Percentiles rank a stretch among this genome's conserved stretches.
Conservation (phyloP, 192 early-diverging fungal species). For the Linnemannia elongata region DNA sequence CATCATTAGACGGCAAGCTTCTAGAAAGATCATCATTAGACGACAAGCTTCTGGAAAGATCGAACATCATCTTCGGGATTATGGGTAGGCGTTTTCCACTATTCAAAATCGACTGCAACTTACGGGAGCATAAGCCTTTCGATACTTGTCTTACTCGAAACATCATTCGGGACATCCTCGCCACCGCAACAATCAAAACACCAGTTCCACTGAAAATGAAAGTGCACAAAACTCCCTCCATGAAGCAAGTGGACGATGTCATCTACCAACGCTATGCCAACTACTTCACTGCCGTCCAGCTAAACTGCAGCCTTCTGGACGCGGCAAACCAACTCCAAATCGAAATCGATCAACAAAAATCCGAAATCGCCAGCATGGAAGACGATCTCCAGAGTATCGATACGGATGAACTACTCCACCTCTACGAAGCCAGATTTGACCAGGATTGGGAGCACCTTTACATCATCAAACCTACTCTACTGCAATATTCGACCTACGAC, state of each 20-base stretch:
- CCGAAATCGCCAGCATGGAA: conserved; percentile 7
- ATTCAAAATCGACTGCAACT: conserved; percentile 21
- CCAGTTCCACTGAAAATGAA: conserved; percentile 4
- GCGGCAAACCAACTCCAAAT: neutral
- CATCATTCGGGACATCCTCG: conserved; percentile 9
- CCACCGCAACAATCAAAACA: conserved; percentile 19
- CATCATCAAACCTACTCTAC: neutral
- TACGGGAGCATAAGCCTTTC: neutral
- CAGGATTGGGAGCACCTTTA: conserved; percentile 16
- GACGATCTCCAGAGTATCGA: neutral
- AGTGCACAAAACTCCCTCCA: neutral
- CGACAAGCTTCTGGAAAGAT: neutral
- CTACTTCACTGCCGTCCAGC: neutral
- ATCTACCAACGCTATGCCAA: neutral
- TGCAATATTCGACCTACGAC: conserved; percentile 17
- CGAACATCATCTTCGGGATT: neutral
- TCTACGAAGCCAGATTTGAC: conserved; percentile 11
- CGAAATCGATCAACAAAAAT: neutral
- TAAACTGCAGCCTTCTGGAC: neutral
- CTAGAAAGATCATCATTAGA: neutral
- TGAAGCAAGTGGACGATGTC: neutral
- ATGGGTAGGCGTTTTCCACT: conserved; percentile 16
- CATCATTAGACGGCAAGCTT: neutral
- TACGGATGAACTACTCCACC: conserved; percentile 14
- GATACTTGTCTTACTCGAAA: conserved; percentile 10